These are phyloP conservation scores for Phytopythium oedochilum DNA, from an alignment of 352 stramenopile species.

Conservation along the genomic window DNA sequence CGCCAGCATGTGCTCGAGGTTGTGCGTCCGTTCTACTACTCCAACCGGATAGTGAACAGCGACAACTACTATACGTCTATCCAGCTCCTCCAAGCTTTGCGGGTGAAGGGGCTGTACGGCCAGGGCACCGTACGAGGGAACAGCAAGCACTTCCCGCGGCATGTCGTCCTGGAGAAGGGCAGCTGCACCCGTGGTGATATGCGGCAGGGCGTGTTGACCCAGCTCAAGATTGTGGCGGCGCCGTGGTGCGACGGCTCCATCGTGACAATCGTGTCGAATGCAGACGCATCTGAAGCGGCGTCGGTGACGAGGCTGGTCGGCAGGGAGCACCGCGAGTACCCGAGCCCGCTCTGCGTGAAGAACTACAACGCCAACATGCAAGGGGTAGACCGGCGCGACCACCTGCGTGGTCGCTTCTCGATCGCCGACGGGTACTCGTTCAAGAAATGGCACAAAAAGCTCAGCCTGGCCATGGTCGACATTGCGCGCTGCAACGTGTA, in stretches of 20 bases:
- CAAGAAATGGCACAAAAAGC: slow-evolving; percentile 31
- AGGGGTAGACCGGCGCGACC: slow-evolving; percentile 21
- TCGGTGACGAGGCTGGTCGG: slow-evolving; percentile 2
- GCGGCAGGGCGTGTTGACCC: not conserved
- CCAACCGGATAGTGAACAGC: slow-evolving; percentile 3
- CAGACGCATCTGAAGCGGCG: not conserved
- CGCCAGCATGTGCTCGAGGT: too few relatives aligned
- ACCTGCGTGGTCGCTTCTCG: slow-evolving; percentile 18
- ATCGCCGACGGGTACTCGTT: slow-evolving; percentile 18
- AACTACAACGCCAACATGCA: slow-evolving; percentile 32
- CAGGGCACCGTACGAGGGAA: not conserved
- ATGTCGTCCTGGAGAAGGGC: not conserved
- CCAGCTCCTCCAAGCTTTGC: slow-evolving; percentile 1
- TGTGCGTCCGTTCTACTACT: not conserved
- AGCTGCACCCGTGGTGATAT: not conserved
- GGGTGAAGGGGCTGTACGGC: not conserved
- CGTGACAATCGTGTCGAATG: slow-evolving; percentile 4
- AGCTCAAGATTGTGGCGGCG: slow-evolving; percentile 1
- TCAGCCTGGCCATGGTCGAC: slow-evolving; percentile 15
- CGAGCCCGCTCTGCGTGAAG: slow-evolving; percentile 12
- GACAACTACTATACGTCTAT: slow-evolving; percentile 8
- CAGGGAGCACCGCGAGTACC: slow-evolving; percentile 4
- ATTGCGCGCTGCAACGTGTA: slow-evolving; percentile 20
- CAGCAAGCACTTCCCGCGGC: not conserved
- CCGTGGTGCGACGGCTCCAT: not conserved